A percentile compares a stretch with the other conserved stretches of the same genome.
phyloP scores from a whole-genome alignment of 73 alveolate genomes.

The Blepharisma stoltei region DNA sequence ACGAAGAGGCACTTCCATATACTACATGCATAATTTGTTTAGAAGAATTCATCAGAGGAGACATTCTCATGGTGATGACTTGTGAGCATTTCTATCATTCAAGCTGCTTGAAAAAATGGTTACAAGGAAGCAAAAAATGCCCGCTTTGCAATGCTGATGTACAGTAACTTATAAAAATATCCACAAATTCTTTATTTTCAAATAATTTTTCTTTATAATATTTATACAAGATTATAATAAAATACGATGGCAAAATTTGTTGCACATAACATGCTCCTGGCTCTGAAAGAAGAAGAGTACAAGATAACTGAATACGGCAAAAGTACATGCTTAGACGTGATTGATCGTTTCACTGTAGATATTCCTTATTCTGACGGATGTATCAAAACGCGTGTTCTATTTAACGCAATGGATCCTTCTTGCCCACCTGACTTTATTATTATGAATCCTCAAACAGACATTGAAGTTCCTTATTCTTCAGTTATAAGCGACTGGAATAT shows the following conservation, averaged over 20 bases:
- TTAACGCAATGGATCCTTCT: background rate
- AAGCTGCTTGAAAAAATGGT: slow-evolving; percentile 64
- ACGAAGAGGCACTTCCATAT: no score
- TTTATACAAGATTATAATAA: background rate
- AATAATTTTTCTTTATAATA: no score
- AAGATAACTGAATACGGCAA: background rate
- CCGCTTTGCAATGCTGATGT: slow-evolving; percentile 30
- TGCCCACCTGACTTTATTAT: slow-evolving; percentile 6
- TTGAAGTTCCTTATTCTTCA: background rate
- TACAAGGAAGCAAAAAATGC: slow-evolving; percentile 41
- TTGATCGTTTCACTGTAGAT: slow-evolving; percentile 20
- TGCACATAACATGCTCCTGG: background rate
- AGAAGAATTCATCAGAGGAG: slow-evolving; percentile 43
- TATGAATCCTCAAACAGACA: background rate
- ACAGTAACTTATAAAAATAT: no score
- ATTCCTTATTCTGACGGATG: background rate
- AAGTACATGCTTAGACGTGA: background rate
- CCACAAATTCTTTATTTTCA: no score
- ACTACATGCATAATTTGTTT: slow-evolving; percentile 55
- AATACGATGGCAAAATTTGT: background rate
- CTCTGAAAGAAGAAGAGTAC: slow-evolving; percentile 9
- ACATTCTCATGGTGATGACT: slow-evolving; percentile 50
- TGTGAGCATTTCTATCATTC: slow-evolving; percentile 62
- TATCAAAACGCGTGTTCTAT: background rate
- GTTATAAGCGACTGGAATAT: slow-evolving; percentile 14